phyloP scores from a whole-genome alignment of 208 protist species.

The Vickermania ingenoplastis region DNA sequence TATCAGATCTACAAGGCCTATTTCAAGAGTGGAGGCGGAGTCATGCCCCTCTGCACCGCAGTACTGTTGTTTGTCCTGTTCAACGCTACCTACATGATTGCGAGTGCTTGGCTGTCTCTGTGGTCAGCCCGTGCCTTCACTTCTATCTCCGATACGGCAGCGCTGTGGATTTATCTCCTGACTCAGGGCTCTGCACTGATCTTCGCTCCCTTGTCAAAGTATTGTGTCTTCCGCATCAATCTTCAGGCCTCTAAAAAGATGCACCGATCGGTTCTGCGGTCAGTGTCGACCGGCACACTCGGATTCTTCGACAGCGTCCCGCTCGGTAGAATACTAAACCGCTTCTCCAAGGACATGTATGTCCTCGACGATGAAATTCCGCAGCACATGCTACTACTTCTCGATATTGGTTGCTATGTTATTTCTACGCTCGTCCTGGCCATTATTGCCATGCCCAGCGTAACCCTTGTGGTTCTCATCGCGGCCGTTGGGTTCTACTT shows the following conservation, averaged over 20 bases:
- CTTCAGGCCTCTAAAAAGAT: constrained; percentile 26
- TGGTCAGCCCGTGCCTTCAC: constrained; percentile 35
- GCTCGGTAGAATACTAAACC: constrained; percentile 66
- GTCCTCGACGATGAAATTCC: constrained; percentile 70
- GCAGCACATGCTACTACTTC: constrained; percentile 17
- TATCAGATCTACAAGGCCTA: constrained; percentile 40
- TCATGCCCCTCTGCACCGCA: constrained; percentile 20
- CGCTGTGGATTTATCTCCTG: constrained; percentile 10
- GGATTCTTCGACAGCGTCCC: constrained; percentile 47
- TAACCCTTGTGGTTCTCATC: constrained; percentile 24
- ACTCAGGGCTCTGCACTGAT: constrained; percentile 1
- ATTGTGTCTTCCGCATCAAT: constrained; percentile 17
- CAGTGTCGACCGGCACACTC: constrained; percentile 29
- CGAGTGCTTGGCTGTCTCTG: constrained; percentile 35
- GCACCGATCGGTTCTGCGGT: constrained; percentile 39
- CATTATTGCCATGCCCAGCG: constrained; percentile 9
- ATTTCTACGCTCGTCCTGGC: constrained; percentile 12
- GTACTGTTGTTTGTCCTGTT: neutral
- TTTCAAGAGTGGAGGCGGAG: constrained; percentile 26
- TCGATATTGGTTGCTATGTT: constrained; percentile 8
- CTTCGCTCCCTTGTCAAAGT: constrained; percentile 7
- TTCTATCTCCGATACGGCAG: neutral
- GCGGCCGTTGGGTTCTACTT: constrained; percentile 42
- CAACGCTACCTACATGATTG: constrained; percentile 14
- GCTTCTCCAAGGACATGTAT: constrained; percentile 71